Evolutionary conservation across 805 yeast species (phyloP).

Genomic region (Candida sanyiensis): DNA sequence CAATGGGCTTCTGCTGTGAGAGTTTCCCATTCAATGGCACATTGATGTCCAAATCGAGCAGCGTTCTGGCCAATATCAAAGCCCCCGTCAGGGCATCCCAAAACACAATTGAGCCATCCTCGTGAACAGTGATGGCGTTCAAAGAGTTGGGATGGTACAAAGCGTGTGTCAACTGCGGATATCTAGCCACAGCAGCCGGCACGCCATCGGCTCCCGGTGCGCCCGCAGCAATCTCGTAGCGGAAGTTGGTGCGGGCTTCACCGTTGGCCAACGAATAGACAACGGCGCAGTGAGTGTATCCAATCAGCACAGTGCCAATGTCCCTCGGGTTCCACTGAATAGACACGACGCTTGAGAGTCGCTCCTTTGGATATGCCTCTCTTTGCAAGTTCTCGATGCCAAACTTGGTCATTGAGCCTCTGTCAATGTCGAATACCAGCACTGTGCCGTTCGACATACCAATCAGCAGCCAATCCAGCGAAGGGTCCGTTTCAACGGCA

Average conservation of each 20-base stretch:
- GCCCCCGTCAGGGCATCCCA: conserved; percentile 88
- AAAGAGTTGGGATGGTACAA: conserved; percentile 92
- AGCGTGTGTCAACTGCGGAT: conserved; percentile 45
- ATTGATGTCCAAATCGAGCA: conserved; percentile 62
- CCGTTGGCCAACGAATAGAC: conserved; percentile 61
- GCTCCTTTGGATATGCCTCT: conserved; percentile 47
- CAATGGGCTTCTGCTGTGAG: conserved; percentile 16
- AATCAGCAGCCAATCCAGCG: conserved; percentile 77
- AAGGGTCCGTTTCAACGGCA: conserved; percentile 73
- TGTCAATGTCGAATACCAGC: conserved; percentile 73
- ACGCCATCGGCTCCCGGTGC: conserved; percentile 65
- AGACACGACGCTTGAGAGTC: conserved; percentile 57
- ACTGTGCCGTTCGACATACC: conserved; percentile 77
- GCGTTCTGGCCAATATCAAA: conserved; percentile 65
- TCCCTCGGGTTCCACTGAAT: conserved; percentile 88
- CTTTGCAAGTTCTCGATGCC: conserved; percentile 70
- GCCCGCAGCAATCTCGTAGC: conserved; percentile 58
- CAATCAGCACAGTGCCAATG: conserved; percentile 67
- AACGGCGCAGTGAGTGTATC: conserved; percentile 66
- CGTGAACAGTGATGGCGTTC: conserved; percentile 72
- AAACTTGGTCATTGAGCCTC: conserved; percentile 60
- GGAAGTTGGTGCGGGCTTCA: conserved; percentile 48
- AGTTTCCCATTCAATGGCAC: conserved; percentile 31
- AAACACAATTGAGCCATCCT: conserved; percentile 78
- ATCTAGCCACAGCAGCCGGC: conserved; percentile 27